Evolutionary conservation across 2,329 filamentous ascomycete species (phyloP), one percentile per base, ranked within the genome.

Genomic region (Cladorrhinum sp.): DNA sequence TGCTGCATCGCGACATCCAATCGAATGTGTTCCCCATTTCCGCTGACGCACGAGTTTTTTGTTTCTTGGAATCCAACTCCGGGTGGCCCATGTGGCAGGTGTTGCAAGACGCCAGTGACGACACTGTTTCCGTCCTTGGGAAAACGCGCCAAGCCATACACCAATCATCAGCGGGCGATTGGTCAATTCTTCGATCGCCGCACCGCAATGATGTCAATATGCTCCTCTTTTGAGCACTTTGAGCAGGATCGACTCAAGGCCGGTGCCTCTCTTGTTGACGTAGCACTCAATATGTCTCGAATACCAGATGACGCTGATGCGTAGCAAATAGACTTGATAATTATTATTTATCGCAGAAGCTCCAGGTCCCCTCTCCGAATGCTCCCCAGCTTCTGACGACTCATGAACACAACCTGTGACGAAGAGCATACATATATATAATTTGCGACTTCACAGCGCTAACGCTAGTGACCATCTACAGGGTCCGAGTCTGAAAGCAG

Each of bases 131-230:
- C 54, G 12, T 28, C 26, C 3, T 57, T 36, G 54, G 26, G 54
- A 28, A n/a, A 57, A 24, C 54, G 23, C 24, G 54, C 54, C 54
- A 57, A 57, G 54, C 36, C 53, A 16, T 10, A 2, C 53, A 10
- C 39, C 10, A 57, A 48, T 39, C 39, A n/a, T 21, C 39, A 24
- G 8, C 39, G 49, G 23, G 36, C 39, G 14, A 57, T 57, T 57
- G 54, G 54, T 28, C 54, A 30, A 49, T 49, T 28, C 21, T 16
- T 48, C 33, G 39, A 57, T 49, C 23, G 2, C 24, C 9, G 20
- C 9, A 49, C 33, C 54, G 26, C 39, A 36, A 57, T 57, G 54
- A 57, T 57, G 54, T 57, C 54, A 57, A 57, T 18, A 48, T 48
- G 16, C 18, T 39, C 52, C n/a, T 23, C 36, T 18, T 23, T n/a